phyloP scores from a whole-genome alignment of 2,329 filamentous ascomycete species.

The Fusarium sp. region DNA sequence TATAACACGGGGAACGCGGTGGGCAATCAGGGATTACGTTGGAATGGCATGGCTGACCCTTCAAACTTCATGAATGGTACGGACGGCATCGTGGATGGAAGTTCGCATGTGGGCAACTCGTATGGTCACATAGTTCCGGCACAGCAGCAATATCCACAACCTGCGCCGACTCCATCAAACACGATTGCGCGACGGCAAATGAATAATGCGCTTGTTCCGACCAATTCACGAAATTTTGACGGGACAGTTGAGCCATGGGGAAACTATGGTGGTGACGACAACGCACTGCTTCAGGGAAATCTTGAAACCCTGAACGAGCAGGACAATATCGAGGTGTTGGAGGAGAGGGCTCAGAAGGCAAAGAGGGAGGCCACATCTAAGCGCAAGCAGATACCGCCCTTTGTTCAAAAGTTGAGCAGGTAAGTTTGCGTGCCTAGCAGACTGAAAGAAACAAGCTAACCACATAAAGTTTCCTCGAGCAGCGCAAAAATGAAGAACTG shows the following conservation, averaged over 20 bases:
- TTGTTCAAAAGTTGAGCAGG: slow-evolving; percentile 98
- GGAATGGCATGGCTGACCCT: slow-evolving; percentile 56
- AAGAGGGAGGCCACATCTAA: slow-evolving; percentile 91
- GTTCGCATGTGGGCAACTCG: slow-evolving; percentile 49
- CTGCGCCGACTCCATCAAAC: slow-evolving; percentile 55
- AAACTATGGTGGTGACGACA: slow-evolving; percentile 57
- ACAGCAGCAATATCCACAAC: slow-evolving; percentile 50
- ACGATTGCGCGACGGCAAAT: slow-evolving; percentile 64
- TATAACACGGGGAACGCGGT: slow-evolving; percentile 59
- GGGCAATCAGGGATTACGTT: slow-evolving; percentile 60
- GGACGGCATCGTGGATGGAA: slow-evolving; percentile 46
- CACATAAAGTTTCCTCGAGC: slow-evolving; percentile 83
- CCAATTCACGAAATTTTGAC: slow-evolving; percentile 55
- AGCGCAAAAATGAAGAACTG: slow-evolving; percentile 90
- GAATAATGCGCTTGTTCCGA: slow-evolving; percentile 62
- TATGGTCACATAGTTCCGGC: slow-evolving; percentile 53
- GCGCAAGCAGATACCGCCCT: slow-evolving; percentile 94
- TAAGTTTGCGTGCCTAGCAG: slow-evolving; percentile 56
- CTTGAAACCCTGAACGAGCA: slow-evolving; percentile 58
- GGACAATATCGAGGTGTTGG: slow-evolving; percentile 81
- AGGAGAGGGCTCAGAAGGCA: slow-evolving; percentile 81
- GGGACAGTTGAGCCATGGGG: slow-evolving; percentile 55
- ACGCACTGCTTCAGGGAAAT: slow-evolving; percentile 52
- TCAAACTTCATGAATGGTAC: slow-evolving; percentile 48
- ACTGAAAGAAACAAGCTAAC: slow-evolving; percentile 37